phyloP scores from a whole-genome alignment of 345 rosid species.

The Eucalyptus virginea region DNA sequence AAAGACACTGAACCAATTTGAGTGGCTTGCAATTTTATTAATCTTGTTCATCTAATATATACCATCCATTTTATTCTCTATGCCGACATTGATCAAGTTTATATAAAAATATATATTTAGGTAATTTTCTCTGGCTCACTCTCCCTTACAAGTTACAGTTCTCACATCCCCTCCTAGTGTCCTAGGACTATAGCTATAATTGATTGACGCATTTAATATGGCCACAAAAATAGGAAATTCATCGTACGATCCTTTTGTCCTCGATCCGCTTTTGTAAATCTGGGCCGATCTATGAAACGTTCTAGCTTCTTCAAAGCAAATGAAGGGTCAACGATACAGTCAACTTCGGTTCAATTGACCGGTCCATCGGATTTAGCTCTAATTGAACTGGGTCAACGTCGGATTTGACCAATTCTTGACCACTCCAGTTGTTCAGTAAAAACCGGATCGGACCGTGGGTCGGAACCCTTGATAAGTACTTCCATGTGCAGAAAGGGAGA shows the following conservation, averaged over 20 bases:
- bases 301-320: not conserved
- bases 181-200: not conserved
- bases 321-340: not conserved
- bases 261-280: not conserved
- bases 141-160: not conserved
- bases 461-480: not conserved
- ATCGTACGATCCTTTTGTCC: not conserved
- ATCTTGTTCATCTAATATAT: not conserved
- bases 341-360: not conserved
- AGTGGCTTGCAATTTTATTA: not conserved
- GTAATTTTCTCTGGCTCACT: not conserved
- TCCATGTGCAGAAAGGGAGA: not conserved
- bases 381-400: not conserved
- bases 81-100: not conserved
- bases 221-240: not conserved
- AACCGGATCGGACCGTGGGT: not conserved
- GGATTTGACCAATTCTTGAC: not conserved
- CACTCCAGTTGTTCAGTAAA: not conserved
- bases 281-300: not conserved
- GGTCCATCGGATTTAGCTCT: not conserved
- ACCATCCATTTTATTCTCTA: not conserved
- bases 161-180: not conserved
- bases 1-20: not conserved
- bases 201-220: not conserved
- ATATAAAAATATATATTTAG: not conserved